phyloP scores from a whole-genome alignment of 192 early-diverging fungal genomes.

The Coemansia sp. region DNA sequence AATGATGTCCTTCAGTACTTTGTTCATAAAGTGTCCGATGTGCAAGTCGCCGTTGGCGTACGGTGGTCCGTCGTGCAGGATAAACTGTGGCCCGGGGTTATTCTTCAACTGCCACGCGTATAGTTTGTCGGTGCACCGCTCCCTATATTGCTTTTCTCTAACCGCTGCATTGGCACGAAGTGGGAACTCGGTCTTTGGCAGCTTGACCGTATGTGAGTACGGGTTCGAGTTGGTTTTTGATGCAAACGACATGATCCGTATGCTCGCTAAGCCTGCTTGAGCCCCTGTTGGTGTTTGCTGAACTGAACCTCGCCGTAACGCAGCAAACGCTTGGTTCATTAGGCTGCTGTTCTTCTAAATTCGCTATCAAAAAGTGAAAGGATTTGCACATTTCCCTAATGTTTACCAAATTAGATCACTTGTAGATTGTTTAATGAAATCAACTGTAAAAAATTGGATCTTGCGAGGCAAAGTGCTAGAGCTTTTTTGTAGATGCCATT shows the following conservation, averaged over 20 bases:
- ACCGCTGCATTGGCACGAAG: conserved; percentile 62
- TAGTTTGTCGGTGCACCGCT: conserved; percentile 62
- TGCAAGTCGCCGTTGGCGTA: conserved; percentile 78
- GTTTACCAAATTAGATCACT: background rate
- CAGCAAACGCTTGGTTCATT: conserved; percentile 41
- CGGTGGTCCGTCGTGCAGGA: conserved; percentile 79
- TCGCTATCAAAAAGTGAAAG: background rate
- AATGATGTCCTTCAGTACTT: conserved; percentile 77
- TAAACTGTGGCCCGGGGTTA: conserved; percentile 65
- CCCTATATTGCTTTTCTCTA: conserved; percentile 59
- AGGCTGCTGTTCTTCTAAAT: too few relatives aligned
- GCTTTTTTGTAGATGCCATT: background rate
- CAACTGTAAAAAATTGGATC: background rate
- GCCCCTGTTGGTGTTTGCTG: background rate
- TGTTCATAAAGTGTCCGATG: conserved; percentile 77
- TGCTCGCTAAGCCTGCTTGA: background rate
- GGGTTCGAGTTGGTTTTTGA: conserved; percentile 20
- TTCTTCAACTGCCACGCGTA: conserved; percentile 75
- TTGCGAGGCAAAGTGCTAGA: background rate
- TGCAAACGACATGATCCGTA: too few relatives aligned
- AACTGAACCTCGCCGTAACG: conserved; percentile 3
- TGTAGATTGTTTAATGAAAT: background rate
- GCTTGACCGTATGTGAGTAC: conserved; percentile 58
- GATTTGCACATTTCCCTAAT: background rate
- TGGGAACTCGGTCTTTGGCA: conserved; percentile 72